Evolutionary conservation across 1,284 basidiomycete species (phyloP).

Genomic region (Sanghuangporus weigelae): DNA sequence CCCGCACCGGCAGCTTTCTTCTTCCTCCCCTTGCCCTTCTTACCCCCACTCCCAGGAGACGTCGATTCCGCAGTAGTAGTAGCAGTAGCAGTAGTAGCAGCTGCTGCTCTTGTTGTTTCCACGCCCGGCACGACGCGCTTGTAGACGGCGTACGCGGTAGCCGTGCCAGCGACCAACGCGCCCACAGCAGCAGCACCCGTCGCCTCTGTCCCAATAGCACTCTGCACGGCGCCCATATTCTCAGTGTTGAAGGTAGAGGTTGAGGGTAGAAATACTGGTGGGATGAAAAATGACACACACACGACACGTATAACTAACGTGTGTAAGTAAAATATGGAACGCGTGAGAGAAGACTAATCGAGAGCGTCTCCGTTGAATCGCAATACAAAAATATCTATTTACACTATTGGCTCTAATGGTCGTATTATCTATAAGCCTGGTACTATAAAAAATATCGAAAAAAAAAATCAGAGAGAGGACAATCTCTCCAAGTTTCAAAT

Average conservation of each 20-base stretch:
- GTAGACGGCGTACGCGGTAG: constrained; percentile 20
- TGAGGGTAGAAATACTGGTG: neutral
- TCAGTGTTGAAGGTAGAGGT: neutral
- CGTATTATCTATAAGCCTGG: too few relatives aligned
- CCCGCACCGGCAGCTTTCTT: constrained; percentile 21
- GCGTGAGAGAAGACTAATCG: too few relatives aligned
- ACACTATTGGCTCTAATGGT: too few relatives aligned
- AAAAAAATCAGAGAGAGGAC: too few relatives aligned
- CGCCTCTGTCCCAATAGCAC: constrained; percentile 31
- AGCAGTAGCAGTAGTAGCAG: constrained; percentile 3
- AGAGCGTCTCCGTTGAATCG: too few relatives aligned
- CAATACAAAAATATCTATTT: too few relatives aligned
- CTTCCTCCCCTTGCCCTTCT: constrained; percentile 37
- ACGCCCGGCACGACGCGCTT: constrained; percentile 9
- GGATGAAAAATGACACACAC: neutral
- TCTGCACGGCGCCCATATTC: constrained; percentile 46
- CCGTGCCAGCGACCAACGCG: constrained; percentile 38
- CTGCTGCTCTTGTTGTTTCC: neutral
- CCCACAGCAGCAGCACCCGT: constrained; percentile 35
- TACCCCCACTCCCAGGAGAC: constrained; percentile 21
- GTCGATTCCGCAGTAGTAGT: neutral
- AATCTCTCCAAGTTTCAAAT: too few relatives aligned
- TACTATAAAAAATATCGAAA: too few relatives aligned
- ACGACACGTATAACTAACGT: neutral
- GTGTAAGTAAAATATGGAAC: neutral